Base-by-base conservation (phyloP, 2,329 filamentous ascomycete genomes). In the Pestalotiopsis sp. region DNA sequence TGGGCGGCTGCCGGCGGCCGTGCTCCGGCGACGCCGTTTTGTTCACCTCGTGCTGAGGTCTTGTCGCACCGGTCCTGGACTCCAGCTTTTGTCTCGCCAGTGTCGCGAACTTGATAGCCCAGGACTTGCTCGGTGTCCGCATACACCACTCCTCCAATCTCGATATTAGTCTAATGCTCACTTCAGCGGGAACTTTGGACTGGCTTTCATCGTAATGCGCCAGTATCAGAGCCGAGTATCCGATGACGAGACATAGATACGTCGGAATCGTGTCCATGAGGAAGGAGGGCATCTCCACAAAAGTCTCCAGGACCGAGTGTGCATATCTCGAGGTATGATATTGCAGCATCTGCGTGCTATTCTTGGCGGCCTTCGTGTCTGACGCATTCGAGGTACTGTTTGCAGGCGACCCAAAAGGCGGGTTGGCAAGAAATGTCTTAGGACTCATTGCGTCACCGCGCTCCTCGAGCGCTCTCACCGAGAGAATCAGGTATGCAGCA, bases 401-500 rank as follows among this genome's bases (percentile, higher is more conserved):
- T 23, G 61, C 59, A 13, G 68, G 68, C 5, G 65, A 65, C 25
- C 60, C 68, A 38, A 69, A 64, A 3, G 68, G 56, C 31, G 65
- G 38, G 56, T 74, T 73, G 4, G 76, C 75, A 7, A 79, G 71
- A 23, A 79, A 75, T 3, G 73, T 74, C 56, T 73, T 74, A 14
- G 75, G 72, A 11, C 72, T 72, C n/a, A 75, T 67, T 7, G 74
- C 76, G 25, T 77, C 74, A 7, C 76, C 77, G 4, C 74, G 76
- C 56, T 77, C 77, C 66, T 76, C 77, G 2, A 79, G 70, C 0
- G 74, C 75, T 25, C 75, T 72, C 7, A 77, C 73, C 4, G 76
- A 76, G 9, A 80, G 66, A 38, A 80, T 78, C 14, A 80, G 74
- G 67, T 77, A 79, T 56, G 76, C 78, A 14, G 77, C 75, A 45